A percentile compares a stretch with the other conserved stretches of the same genome.
These are phyloP conservation scores for Pyrenula aspistea DNA, from an alignment of 495 filamentous ascomycete species.

Conservation along the genomic window DNA sequence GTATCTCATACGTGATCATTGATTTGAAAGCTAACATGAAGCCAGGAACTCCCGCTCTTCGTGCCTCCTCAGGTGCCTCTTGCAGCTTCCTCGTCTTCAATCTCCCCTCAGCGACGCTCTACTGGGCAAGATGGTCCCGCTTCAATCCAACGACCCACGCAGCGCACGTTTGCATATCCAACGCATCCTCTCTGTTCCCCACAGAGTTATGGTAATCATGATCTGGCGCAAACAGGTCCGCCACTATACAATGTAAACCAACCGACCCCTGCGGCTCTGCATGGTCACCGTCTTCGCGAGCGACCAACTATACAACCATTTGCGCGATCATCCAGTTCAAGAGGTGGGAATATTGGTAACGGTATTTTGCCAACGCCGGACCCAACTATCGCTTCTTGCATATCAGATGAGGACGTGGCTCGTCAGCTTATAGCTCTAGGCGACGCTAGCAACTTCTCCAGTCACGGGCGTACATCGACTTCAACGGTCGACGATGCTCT, in stretches of 20 bases:
- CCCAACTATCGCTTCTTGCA: constrained; percentile 84
- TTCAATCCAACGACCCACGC: constrained; percentile 57
- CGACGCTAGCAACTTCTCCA: constrained; percentile 76
- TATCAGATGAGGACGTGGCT: constrained; percentile 96
- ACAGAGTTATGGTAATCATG: constrained; percentile 53
- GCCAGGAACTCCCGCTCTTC: constrained; percentile 86
- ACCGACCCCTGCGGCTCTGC: constrained; percentile 46
- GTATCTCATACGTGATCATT: constrained; percentile 11
- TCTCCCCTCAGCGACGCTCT: constrained; percentile 77
- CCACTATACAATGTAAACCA: constrained; percentile 21
- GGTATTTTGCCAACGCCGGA: constrained; percentile 85
- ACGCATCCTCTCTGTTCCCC: constrained; percentile 61
- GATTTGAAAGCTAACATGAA: constrained; percentile 2
- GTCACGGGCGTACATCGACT: constrained; percentile 75
- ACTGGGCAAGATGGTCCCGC: constrained; percentile 47
- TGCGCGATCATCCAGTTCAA: constrained; percentile 23
- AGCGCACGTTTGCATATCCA: constrained; percentile 26
- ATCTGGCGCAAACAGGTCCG: constrained; percentile 28
- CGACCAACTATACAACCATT: constrained; percentile 25
- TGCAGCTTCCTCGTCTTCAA: constrained; percentile 76
- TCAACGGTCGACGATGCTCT: constrained; percentile 88
- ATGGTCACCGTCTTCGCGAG: constrained; percentile 55
- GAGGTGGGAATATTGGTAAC: constrained; percentile 27
- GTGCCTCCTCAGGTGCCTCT: constrained; percentile 87
- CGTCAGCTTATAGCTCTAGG: constrained; percentile 90